Evolutionary conservation across 2,329 filamentous ascomycete genomes (phyloP).

Genomic region (Claviceps humidiphila): DNA sequence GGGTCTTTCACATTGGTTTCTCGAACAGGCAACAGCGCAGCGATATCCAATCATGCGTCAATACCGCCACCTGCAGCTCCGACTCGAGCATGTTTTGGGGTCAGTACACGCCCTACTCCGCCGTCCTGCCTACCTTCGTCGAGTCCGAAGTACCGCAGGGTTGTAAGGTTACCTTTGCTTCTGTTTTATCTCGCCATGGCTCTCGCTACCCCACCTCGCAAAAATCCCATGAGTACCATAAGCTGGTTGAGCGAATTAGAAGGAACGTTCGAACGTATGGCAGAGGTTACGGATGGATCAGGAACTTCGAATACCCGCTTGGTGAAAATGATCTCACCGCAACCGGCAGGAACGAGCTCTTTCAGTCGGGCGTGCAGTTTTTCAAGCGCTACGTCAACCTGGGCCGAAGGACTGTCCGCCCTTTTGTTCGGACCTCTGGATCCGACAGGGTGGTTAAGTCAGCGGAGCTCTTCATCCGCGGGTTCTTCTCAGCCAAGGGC

Average conservation of each 20-base stretch:
- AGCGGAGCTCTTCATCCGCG: constrained; percentile 60
- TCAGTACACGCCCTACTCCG: constrained; percentile 77
- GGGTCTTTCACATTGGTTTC: background rate
- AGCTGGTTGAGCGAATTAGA: constrained; percentile 54
- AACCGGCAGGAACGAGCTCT: constrained; percentile 55
- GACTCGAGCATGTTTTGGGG: constrained; percentile 61
- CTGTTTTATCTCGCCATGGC: constrained; percentile 73
- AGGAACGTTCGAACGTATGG: constrained; percentile 40
- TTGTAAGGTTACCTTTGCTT: constrained; percentile 67
- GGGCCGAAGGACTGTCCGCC: constrained; percentile 33
- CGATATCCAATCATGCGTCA: background rate
- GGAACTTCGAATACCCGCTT: constrained; percentile 56
- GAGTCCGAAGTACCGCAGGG: constrained; percentile 43
- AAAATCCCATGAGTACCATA: constrained; percentile 52
- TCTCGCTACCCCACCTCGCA: constrained; percentile 63
- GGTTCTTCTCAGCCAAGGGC: constrained; percentile 44
- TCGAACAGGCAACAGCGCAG: constrained; percentile 5
- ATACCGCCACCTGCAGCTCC: constrained; percentile 34
- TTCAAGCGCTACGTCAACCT: constrained; percentile 59
- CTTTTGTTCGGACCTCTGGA: constrained; percentile 60
- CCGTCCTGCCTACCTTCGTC: constrained; percentile 51
- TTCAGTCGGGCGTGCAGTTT: constrained; percentile 64
- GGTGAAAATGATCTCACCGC: constrained; percentile 55
- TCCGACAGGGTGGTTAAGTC: constrained; percentile 62
- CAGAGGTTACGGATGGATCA: constrained; percentile 54